Evolutionary conservation across 108 stramenopile genomes (phyloP).

Genomic region (Schizochytrium sp.): DNA sequence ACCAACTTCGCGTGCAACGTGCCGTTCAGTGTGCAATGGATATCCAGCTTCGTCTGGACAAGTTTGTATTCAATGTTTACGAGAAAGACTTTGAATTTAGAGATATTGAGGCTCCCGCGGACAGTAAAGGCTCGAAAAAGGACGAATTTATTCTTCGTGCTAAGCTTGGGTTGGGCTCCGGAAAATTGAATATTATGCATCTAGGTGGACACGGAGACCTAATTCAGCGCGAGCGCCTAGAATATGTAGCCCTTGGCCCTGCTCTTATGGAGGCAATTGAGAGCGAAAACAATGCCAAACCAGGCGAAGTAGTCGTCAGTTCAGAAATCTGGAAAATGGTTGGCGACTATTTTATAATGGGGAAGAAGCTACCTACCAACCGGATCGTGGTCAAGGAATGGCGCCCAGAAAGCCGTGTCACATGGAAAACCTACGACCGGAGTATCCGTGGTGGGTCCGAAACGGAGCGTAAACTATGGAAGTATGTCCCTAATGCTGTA

Average conservation of each 20-base stretch:
- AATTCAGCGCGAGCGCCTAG: slow-evolving; percentile 65
- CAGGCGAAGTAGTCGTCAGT: slow-evolving; percentile 71
- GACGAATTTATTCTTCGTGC: background rate
- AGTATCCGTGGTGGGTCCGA: background rate
- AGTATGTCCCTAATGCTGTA: slow-evolving; percentile 61
- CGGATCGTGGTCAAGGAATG: slow-evolving; percentile 3
- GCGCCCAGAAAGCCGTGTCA: background rate
- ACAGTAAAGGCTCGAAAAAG: background rate
- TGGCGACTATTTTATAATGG: background rate
- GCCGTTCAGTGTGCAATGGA: slow-evolving; percentile 75
- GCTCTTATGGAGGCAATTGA: slow-evolving; percentile 73
- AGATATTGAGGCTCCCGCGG: background rate
- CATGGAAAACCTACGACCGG: slow-evolving; percentile 1
- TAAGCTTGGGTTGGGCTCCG: slow-evolving; percentile 47
- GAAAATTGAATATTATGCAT: slow-evolving; percentile 26
- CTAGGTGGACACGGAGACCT: slow-evolving; percentile 40
- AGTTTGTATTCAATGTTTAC: slow-evolving; percentile 50
- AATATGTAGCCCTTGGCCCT: slow-evolving; percentile 73
- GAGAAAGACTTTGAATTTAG: slow-evolving; percentile 61
- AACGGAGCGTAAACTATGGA: slow-evolving; percentile 58
- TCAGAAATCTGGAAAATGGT: slow-evolving; percentile 66
- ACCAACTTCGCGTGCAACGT: slow-evolving; percentile 59
- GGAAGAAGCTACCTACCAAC: background rate
- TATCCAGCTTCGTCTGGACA: slow-evolving; percentile 66
- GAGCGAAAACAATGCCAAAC: slow-evolving; percentile 67